Percentiles rank a stretch among this genome's conserved stretches.
Evolutionary conservation across 2,329 filamentous ascomycete genomes (phyloP).

Genomic region (Colletotrichum sojae): DNA sequence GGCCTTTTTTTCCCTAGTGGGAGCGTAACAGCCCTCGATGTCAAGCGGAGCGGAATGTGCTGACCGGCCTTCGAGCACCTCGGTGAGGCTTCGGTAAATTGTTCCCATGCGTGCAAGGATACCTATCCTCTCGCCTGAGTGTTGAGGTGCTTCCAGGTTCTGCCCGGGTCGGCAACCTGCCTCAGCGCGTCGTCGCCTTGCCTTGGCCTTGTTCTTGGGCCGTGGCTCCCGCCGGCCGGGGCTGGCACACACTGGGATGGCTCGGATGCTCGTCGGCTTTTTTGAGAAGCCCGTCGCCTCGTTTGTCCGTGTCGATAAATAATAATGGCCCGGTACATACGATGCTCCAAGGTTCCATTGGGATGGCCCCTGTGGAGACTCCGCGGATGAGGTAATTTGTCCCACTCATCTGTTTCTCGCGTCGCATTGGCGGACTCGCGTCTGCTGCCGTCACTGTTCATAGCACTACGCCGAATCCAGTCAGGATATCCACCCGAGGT

Average conservation of each 20-base stretch:
- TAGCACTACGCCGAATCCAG: conserved; percentile 1
- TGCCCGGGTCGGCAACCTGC: neutral
- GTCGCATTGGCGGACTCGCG: conserved; percentile 5
- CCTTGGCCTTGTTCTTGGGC: neutral
- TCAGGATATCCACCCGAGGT: conserved; percentile 3
- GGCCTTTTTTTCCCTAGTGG: neutral
- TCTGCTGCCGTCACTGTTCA: conserved; percentile 12
- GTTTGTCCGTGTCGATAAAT: neutral
- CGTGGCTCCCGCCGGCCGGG: neutral
- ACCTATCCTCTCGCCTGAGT: neutral
- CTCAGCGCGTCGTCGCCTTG: conserved; percentile 15
- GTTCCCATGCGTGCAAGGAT: neutral
- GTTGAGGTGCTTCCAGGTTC: neutral
- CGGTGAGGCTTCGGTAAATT: conserved; percentile 12
- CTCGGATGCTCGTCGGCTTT: conserved; percentile 19
- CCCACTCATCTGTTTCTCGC: conserved; percentile 10
- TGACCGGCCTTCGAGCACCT: conserved; percentile 8
- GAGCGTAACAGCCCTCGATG: too few species aligned
- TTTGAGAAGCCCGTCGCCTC: conserved; percentile 23
- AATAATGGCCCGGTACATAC: too few species aligned
- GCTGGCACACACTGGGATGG: neutral
- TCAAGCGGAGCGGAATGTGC: neutral
- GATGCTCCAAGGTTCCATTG: neutral
- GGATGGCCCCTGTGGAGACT: conserved; percentile 22
- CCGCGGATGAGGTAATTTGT: conserved; percentile 34